These are phyloP conservation scores for Jamesozyma rosinii DNA, from an alignment of 805 yeast genomes.

Conservation along the genomic window DNA sequence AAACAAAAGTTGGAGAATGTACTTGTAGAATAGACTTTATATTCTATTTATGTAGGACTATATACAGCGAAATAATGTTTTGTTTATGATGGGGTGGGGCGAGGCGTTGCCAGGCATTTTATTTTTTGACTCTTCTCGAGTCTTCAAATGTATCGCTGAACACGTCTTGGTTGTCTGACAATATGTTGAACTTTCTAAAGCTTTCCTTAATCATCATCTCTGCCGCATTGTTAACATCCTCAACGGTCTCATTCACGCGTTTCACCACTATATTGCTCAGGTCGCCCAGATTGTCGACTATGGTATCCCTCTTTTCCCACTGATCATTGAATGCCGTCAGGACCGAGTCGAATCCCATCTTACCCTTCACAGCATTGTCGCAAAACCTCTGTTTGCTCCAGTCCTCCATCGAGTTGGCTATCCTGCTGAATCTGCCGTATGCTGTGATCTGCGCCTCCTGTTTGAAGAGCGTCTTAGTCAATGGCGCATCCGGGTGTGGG, in stretches of 20 bases:
- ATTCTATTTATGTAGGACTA: too few species aligned
- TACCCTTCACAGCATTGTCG: constrained; percentile 79
- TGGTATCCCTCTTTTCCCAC: constrained; percentile 24
- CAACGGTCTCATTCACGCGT: constrained; percentile 28
- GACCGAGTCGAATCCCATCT: constrained; percentile 76
- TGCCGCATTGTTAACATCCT: constrained; percentile 19
- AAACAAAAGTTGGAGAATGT: too few species aligned
- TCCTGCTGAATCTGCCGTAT: constrained; percentile 54
- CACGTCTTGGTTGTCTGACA: constrained; percentile 12
- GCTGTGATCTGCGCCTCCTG: constrained; percentile 90
- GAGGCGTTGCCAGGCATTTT: too few species aligned
- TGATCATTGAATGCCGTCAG: constrained; percentile 38
- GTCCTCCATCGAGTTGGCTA: constrained; percentile 80
- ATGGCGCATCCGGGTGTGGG: constrained; percentile 53
- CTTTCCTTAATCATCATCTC: constrained; percentile 22
- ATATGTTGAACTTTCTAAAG: constrained; percentile 14
- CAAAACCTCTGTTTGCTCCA: constrained; percentile 86
- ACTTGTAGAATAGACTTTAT: too few species aligned
- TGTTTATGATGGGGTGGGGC: background rate
- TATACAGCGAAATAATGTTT: background rate
- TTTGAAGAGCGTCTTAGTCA: constrained; percentile 47
- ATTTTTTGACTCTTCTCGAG: background rate
- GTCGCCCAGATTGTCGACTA: constrained; percentile 26
- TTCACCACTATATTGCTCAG: constrained; percentile 18
- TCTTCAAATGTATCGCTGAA: constrained; percentile 9